Base-by-base conservation (phyloP, 305 asterid genomes). In the Plantago rigida region DNA sequence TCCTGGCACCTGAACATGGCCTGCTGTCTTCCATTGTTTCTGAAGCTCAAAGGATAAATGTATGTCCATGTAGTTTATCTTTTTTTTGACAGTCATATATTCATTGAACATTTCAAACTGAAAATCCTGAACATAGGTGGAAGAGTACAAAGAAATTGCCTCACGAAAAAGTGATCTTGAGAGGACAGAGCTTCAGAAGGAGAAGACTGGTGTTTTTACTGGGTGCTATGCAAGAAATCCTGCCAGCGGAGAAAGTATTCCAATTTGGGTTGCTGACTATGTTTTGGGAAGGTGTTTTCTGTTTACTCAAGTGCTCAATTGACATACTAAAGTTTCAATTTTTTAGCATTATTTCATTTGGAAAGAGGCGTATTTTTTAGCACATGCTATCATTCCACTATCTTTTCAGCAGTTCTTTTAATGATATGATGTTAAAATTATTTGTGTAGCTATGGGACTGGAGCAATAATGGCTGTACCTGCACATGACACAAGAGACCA, bases 401-500 rank as follows among this genome's bases (percentile, higher is more conserved):
- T 36, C 10, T 7, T 36, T 5, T 36, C 12, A 55, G 19, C 29
- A 7, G 59, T 26, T 56, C 63, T 56, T 51, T 39, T 62, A 69
- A 59, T 66, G 15, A 61, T 26, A 44, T 69, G 75, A 49, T 62
- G 26, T 60, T 47, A 15, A 66, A 28, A 64, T 64, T 56, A 52
- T 47, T 73, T 68, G 54, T 57, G 53, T 84, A 91, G 97, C 90
- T 91, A 91, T 36, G 98, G 98, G 26, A 92, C 96, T 42, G 98
- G 98, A 80, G 98, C 96, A 68, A 88, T 92, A 65, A 92, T 92
- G 96, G 96, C 96, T 70, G 98, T 92, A 58, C 98, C 98, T 76
- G 96, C 95, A 26, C 98, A 92, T 76, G 98, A 92, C 74, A 75
- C 92, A 22, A 84, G 98, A 39, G 98, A 92, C 81, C 89, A 86